Base-by-base conservation (phyloP, 768 basidiomycete genomes). In the Inosperma sp. region DNA sequence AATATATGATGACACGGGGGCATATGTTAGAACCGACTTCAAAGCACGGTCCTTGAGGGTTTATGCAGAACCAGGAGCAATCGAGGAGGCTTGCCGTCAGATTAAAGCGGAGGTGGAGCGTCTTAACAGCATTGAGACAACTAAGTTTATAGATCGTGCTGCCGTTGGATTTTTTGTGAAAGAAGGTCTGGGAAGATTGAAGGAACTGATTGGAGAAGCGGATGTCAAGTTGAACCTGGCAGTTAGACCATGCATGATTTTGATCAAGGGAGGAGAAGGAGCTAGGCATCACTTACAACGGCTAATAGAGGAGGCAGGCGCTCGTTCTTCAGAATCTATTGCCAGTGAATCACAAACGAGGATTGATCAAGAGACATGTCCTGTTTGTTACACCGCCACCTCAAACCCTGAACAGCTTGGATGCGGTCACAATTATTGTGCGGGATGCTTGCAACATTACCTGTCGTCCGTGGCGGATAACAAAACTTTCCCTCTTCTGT, bases 401-500 rank as follows among this genome's bases (percentile, higher is more conserved):
- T 69, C 71, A 1, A 61, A 69, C 45, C 72, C 77, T 2, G 63
- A 74, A 19, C 48, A 59, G 19, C 66, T 81, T 21, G 66, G 59
- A 0, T 82, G 80, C 52, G 72, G 72, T 8, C 80, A 82, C 55
- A 56, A 64, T 7, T 80, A 78, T 54, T 82, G 80, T 57, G 64
- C 69, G 3, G 65, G 63, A 10, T 82, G 80, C 55, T 52, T 81
- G 19, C 69, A 68, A 14, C 77, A 77, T 56, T 77, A 74, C 54
- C 59, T 81, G 26, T 59, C 63, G 13, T 73, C 72, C 8, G 75
- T 75, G 2, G 56, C 62, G 7, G 71, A 76, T 14, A 62, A 61
- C 26, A 68, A 70, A 52, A 63, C 54, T 1, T 86, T 88, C 65
- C 86, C 86, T 0, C 62, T 88, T 6, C 70, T 60, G 8, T 89